phyloP scores from a whole-genome alignment of 1,139 yeast genomes.

The Candida glucosophila region DNA sequence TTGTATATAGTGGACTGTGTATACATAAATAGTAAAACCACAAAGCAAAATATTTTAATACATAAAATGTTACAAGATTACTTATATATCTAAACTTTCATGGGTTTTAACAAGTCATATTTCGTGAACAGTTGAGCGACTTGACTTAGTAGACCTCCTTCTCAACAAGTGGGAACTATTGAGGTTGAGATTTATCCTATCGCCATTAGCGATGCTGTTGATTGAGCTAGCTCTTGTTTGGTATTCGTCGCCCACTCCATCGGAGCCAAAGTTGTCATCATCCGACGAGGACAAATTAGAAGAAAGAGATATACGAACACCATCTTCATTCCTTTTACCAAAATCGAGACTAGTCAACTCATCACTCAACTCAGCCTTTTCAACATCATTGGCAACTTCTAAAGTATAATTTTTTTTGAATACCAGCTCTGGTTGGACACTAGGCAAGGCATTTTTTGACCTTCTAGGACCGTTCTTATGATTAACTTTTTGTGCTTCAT shows the following conservation, averaged over 20 bases:
- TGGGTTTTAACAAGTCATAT: background rate
- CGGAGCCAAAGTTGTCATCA: conserved; percentile 11
- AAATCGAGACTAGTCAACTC: conserved; percentile 6
- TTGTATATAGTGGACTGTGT: conserved; percentile 1
- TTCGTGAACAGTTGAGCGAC: conserved; percentile 2
- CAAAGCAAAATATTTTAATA: background rate
- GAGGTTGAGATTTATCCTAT: conserved; percentile 35
- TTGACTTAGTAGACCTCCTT: conserved; percentile 18
- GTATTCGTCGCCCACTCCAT: conserved; percentile 15
- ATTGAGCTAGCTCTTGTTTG: conserved; percentile 39
- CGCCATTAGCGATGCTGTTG: conserved; percentile 31
- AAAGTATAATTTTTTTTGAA: conserved; percentile 9
- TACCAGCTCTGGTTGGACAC: conserved; percentile 25
- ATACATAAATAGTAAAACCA: conserved; percentile 1
- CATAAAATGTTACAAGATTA: background rate
- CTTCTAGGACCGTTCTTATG: conserved; percentile 23
- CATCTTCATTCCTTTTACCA: background rate
- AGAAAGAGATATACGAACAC: conserved; percentile 1
- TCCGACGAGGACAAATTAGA: conserved; percentile 6
- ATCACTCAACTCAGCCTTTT: conserved; percentile 10
- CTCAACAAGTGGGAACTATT: conserved; percentile 35
- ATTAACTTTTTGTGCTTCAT: conserved; percentile 9
- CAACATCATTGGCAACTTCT: background rate
- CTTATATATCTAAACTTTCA: background rate
- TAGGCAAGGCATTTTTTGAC: conserved; percentile 6